These are phyloP conservation scores for Trichoderma guizhouense DNA, from an alignment of 2,329 filamentous ascomycete genomes.

Conservation along the genomic window DNA sequence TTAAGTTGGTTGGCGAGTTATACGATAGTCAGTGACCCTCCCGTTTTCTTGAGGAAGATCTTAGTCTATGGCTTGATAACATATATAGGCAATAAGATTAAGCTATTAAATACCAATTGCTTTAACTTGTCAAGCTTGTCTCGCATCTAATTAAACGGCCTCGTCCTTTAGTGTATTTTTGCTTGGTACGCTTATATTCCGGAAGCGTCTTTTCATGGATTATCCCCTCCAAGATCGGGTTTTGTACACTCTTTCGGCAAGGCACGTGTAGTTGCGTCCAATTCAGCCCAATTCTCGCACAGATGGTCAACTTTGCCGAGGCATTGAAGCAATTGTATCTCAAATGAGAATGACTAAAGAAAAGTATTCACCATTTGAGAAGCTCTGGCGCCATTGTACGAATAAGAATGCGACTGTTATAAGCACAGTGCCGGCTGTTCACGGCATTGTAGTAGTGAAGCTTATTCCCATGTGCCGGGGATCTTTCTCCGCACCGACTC, in stretches of 20 bases:
- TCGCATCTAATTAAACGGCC: background rate
- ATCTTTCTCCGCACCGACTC: background rate
- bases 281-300: background rate
- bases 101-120: background rate
- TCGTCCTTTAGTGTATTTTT: background rate
- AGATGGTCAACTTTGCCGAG: background rate
- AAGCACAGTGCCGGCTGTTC: background rate
- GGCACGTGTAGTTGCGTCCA: background rate
- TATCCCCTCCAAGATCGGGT: background rate
- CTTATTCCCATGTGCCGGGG: background rate
- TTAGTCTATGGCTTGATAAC: background rate
- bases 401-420: background rate
- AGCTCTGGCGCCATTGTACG: background rate
- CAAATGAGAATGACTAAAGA: background rate
- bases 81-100: background rate
- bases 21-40: background rate
- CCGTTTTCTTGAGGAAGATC: background rate
- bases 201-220: background rate
- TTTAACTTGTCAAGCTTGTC: background rate
- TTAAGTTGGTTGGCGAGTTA: background rate
- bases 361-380: background rate
- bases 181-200: background rate
- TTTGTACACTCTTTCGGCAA: conserved; percentile 1
- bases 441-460: background rate
- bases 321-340: background rate